A percentile compares a stretch with the other conserved stretches of the same genome.
phyloP scores from a whole-genome alignment of 768 basidiomycete genomes.

The Sporobolomyces roseus region DNA sequence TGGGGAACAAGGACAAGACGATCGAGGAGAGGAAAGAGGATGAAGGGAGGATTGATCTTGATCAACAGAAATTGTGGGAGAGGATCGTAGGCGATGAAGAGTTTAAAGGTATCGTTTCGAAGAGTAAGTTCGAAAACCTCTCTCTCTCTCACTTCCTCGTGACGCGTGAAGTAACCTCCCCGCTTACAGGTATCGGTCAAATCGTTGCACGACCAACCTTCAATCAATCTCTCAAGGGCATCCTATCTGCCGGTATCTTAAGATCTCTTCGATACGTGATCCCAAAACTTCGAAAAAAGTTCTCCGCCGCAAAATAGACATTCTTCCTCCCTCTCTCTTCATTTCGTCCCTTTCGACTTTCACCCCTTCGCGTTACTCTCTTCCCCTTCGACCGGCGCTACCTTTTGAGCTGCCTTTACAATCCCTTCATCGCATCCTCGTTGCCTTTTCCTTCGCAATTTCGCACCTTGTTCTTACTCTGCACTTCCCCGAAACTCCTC shows the following conservation, averaged over 20 bases:
- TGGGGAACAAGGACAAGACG: conserved; percentile 10
- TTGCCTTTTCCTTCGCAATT: too few species aligned
- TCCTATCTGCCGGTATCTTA: conserved; percentile 42
- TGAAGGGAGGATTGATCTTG: conserved; percentile 10
- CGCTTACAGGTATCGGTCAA: conserved; percentile 39
- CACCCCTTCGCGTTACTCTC: neutral
- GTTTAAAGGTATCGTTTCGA: conserved; percentile 32
- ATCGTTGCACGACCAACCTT: conserved; percentile 43
- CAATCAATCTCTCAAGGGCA: conserved; percentile 44
- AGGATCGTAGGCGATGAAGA: conserved; percentile 37
- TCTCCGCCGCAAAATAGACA: conserved; percentile 9
- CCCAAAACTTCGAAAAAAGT: conserved; percentile 42
- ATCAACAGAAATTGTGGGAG: conserved; percentile 38
- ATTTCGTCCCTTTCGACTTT: neutral
- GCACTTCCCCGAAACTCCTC: too few species aligned
- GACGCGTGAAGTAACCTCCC: neutral
- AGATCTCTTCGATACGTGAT: conserved; percentile 42
- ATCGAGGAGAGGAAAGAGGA: conserved; percentile 5
- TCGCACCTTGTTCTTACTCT: too few species aligned
- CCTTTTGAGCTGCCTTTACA: too few species aligned
- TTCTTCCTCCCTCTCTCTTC: too few species aligned
- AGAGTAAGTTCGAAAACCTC: conserved; percentile 38
- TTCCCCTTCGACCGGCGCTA: too few species aligned
- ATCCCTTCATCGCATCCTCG: too few species aligned
- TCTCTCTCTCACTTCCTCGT: neutral